A percentile compares a stretch with the other conserved stretches of the same genome.
phyloP scores from a whole-genome alignment of 768 basidiomycete genomes.

The Pulveroboletus sp. region DNA sequence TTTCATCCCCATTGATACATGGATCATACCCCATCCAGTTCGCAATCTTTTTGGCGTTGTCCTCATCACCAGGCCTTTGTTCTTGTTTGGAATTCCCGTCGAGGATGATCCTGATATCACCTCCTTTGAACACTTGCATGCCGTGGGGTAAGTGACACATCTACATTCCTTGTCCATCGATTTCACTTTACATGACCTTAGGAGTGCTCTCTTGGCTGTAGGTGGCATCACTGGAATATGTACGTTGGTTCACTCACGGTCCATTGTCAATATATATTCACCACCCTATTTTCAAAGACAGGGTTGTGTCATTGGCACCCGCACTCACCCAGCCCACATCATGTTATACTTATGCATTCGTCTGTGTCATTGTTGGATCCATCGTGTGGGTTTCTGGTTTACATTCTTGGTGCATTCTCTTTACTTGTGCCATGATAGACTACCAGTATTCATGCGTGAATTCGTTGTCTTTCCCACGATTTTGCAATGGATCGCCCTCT shows the following conservation, averaged over 20 bases:
- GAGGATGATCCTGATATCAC: slow-evolving; percentile 3
- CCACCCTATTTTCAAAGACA: slow-evolving; percentile 31
- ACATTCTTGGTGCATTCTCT: background rate
- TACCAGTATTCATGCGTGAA: background rate
- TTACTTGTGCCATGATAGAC: too few relatives aligned
- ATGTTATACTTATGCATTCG: slow-evolving; percentile 63
- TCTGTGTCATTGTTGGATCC: slow-evolving; percentile 39
- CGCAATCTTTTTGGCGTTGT: slow-evolving; percentile 74
- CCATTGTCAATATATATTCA: background rate
- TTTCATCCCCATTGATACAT: background rate
- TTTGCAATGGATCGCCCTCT: slow-evolving; percentile 14
- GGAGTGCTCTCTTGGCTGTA: slow-evolving; percentile 63
- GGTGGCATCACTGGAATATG: slow-evolving; percentile 32
- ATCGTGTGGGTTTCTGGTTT: slow-evolving; percentile 5
- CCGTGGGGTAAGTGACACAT: slow-evolving; percentile 33
- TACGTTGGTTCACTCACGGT: background rate
- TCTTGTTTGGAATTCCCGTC: slow-evolving; percentile 55
- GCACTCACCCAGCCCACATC: slow-evolving; percentile 73
- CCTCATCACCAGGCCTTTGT: slow-evolving; percentile 75
- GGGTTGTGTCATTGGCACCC: slow-evolving; percentile 64
- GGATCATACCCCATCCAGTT: slow-evolving; percentile 31
- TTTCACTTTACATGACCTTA: slow-evolving; percentile 19
- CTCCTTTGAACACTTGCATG: slow-evolving; percentile 39
- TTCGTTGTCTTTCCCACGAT: slow-evolving; percentile 15
- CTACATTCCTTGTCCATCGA: background rate